Base-by-base conservation (phyloP, 139 green algal species). In the Volvox africanus region DNA sequence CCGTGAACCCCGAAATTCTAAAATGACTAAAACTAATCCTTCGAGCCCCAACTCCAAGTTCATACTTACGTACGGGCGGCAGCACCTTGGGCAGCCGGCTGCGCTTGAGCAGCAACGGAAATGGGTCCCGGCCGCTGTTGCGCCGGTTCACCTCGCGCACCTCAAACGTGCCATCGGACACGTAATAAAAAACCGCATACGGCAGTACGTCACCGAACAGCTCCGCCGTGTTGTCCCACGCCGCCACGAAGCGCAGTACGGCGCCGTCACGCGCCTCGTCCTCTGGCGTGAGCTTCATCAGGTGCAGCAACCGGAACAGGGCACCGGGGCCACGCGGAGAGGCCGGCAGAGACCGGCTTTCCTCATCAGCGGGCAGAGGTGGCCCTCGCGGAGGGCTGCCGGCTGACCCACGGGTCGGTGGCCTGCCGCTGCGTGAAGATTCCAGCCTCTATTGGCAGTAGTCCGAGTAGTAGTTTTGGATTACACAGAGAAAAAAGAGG, bases 151-250 rank as follows among this genome's bases (percentile, higher is more conserved):
- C 55, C 93, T 95, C 93, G 6, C 88, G 89, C 21, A 95, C 95
- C 93, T 99, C 97, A 1, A 98, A 89, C 3, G 95, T 98, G 93
- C 97, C 94, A 86, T 98, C 97, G 76, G 92, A 93, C 82, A 98
- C 93, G 89, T 96, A 98, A 92, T 97, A 99, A 87, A 97, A 94
- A 62, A 99, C 82, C 44, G 95, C 86, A 89, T 97, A 98, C 44
- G 93, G 91, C 30, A 95, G 91, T 32, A 95, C 87, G 78, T 97
- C 95, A 22, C 97, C 97, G 88, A 95, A 97, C 65, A 96, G 78
- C 33, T 32, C 36, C 44, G 94, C 77, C 28, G 91, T 91, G 93
- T 98, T 96, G 88, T 99, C 96, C 97, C 97, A 99, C 16, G 96
- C 88, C 73, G 89, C 94, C 92, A 93, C 97, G 95, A 98, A 99